phyloP scores from a whole-genome alignment of 768 basidiomycete species.

The Auricularia sp. region DNA sequence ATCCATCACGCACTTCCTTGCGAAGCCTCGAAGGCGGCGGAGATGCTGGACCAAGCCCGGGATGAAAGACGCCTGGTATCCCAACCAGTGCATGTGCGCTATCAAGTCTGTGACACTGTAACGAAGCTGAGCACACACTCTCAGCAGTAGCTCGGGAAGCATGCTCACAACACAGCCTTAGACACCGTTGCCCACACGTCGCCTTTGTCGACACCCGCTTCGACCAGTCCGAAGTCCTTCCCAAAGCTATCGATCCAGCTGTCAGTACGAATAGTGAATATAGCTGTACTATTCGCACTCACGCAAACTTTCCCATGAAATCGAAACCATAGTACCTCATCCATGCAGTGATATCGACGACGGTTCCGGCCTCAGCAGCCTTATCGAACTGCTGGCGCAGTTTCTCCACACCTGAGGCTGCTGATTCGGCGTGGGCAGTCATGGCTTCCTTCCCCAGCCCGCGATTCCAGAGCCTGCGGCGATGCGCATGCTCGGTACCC shows the following conservation, averaged over 20 bases:
- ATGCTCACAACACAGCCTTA: background rate
- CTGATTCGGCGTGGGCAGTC: background rate
- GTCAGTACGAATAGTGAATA: background rate
- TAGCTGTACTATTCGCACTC: background rate
- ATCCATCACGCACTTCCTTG: background rate
- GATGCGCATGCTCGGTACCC: conserved; percentile 33
- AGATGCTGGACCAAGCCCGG: background rate
- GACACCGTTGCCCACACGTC: background rate
- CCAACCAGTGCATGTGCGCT: background rate
- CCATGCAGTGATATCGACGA: background rate
- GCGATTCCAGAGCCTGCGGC: conserved; percentile 40
- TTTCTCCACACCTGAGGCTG: background rate
- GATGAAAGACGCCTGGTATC: background rate
- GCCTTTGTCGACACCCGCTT: background rate
- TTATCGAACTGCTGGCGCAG: background rate
- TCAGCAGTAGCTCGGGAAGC: background rate
- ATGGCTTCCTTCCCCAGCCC: conserved; percentile 37
- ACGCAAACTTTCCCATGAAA: background rate
- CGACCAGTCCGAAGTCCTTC: background rate
- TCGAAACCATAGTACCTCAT: background rate
- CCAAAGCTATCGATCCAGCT: background rate
- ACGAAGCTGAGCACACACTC: background rate
- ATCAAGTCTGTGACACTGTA: background rate
- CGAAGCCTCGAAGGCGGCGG: background rate
- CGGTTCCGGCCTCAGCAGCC: background rate